Evolutionary conservation across 495 filamentous ascomycete species (phyloP).

Genomic region (Talaromyces liani): DNA sequence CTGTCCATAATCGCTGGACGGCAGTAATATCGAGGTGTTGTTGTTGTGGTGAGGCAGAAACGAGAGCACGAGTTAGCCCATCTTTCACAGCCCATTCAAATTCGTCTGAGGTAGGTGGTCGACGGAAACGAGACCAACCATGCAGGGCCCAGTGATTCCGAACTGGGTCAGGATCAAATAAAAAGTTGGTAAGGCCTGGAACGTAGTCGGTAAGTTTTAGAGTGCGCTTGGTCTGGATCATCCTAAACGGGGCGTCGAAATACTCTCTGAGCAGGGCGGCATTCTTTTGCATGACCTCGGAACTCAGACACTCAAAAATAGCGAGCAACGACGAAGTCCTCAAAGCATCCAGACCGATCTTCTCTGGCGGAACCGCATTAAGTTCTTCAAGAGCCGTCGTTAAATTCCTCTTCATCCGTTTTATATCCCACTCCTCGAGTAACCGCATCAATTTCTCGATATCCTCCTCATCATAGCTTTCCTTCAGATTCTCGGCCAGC

Average conservation of each 20-base stretch:
- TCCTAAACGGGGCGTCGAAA: conserved; percentile 71
- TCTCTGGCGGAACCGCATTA: conserved; percentile 34
- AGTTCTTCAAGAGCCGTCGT: conserved; percentile 39
- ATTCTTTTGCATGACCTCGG: conserved; percentile 49
- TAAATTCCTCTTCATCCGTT: conserved; percentile 54
- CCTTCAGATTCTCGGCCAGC: conserved; percentile 53
- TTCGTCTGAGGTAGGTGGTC: conserved; percentile 52
- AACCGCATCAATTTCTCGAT: conserved; percentile 47
- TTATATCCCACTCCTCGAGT: conserved; percentile 52
- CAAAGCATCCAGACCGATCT: conserved; percentile 41
- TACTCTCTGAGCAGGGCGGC: conserved; percentile 42
- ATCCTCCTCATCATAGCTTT: conserved; percentile 57
- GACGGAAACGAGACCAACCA: conserved; percentile 54
- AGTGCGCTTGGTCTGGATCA: conserved; percentile 63
- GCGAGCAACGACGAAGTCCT: conserved; percentile 45
- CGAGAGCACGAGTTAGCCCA: conserved; percentile 41
- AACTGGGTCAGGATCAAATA: conserved; percentile 58
- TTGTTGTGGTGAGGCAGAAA: conserved; percentile 30
- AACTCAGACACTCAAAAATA: conserved; percentile 58
- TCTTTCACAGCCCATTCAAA: conserved; percentile 80
- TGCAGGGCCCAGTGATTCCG: conserved; percentile 60
- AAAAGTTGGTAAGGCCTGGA: conserved; percentile 71
- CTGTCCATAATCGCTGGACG: conserved; percentile 66
- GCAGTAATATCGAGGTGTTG: conserved; percentile 38
- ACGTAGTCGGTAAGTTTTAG: conserved; percentile 63